These are phyloP conservation scores for Candida saitoana DNA, from an alignment of 805 yeast species.

Conservation along the genomic window DNA sequence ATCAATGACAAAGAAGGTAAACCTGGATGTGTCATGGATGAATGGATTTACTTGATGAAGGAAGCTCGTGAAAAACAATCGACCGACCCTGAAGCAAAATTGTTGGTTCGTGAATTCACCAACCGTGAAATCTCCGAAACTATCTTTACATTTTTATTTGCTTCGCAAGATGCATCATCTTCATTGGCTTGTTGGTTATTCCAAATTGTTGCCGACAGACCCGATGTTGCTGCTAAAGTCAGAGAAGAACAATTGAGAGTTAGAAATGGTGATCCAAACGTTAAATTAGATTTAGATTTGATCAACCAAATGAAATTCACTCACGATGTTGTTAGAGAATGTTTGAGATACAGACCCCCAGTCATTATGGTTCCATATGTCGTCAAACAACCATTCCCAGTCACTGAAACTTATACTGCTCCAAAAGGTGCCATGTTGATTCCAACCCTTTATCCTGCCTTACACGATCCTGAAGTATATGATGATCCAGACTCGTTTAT, in stretches of 20 bases:
- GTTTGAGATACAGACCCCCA: slow-evolving; percentile 94
- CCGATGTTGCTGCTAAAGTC: slow-evolving; percentile 79
- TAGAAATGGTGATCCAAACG: slow-evolving; percentile 69
- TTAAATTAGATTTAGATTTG: slow-evolving; percentile 61
- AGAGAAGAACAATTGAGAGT: slow-evolving; percentile 88
- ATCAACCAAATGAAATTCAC: slow-evolving; percentile 88
- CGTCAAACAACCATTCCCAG: slow-evolving; percentile 81
- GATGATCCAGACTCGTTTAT: slow-evolving; percentile 90
- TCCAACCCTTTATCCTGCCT: slow-evolving; percentile 91
- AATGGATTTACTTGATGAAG: slow-evolving; percentile 86
- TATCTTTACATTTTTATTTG: slow-evolving; percentile 92
- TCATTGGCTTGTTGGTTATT: slow-evolving; percentile 97
- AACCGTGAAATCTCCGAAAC: slow-evolving; percentile 94
- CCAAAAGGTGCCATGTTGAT: slow-evolving; percentile 98
- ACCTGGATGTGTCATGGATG: slow-evolving; percentile 90
- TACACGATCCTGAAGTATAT: slow-evolving; percentile 96
- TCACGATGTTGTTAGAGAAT: slow-evolving; percentile 83
- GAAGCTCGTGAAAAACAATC: slow-evolving; percentile 56
- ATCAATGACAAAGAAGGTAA: slow-evolving; percentile 67
- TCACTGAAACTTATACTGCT: slow-evolving; percentile 77
- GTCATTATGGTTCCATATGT: slow-evolving; percentile 97
- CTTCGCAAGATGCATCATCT: slow-evolving; percentile 97
- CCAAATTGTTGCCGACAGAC: slow-evolving; percentile 93
- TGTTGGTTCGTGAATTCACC: slow-evolving; percentile 74
- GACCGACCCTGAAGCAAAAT: slow-evolving; percentile 49